Base-by-base conservation (phyloP, 306 rosid genomes). In the Lithocarpus polystachyus region DNA sequence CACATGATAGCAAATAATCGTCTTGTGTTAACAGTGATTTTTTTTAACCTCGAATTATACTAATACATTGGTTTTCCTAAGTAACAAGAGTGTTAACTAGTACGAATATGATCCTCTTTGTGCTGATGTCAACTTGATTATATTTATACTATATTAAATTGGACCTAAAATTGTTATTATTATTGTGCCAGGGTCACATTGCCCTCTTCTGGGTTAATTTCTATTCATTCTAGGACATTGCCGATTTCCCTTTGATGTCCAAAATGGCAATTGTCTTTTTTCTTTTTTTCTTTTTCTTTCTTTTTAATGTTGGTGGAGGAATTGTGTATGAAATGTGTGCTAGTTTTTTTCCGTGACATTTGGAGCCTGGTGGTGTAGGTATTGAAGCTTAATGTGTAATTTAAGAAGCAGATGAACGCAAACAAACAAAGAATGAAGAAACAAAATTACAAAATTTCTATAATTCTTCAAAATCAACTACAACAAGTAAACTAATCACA, bases 351-450 rank as follows among this genome's bases (percentile, higher is more conserved):
- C n/a, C n/a, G 0, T 67, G 15, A 31, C 15, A 19, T 67, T 53
- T 78, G 68, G 77, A 80, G 68, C 56, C 43, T 65, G 69, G 20
- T 77, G 81, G 62, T 72, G 24, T 74, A 81, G 76, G 68, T 70
- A 77, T 57, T 59, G 86, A 79, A 70, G 78, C 73, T 70, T 77
- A 45, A 75, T 67, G 79, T 55, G 31, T 72, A 73, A 79, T 75
- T 51, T 74, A 71, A 28, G 55, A 56, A 62, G 83, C 81, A 60
- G 29, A 19, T 29, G 51, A 26, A 70, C 28, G 1, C 24, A n/a
- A n/a, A n/a, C n/a, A n/a, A n/a, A n/a, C n/a, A n/a, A n/a, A n/a
- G n/a, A n/a, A n/a, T n/a, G n/a, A n/a, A n/a, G n/a, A n/a, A n/a
- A n/a, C n/a, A n/a, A n/a, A n/a, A n/a, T n/a, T n/a, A n/a, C n/a